Conservation (phyloP, 768 basidiomycete species). For the Coprinopsis strossmayeri region DNA sequence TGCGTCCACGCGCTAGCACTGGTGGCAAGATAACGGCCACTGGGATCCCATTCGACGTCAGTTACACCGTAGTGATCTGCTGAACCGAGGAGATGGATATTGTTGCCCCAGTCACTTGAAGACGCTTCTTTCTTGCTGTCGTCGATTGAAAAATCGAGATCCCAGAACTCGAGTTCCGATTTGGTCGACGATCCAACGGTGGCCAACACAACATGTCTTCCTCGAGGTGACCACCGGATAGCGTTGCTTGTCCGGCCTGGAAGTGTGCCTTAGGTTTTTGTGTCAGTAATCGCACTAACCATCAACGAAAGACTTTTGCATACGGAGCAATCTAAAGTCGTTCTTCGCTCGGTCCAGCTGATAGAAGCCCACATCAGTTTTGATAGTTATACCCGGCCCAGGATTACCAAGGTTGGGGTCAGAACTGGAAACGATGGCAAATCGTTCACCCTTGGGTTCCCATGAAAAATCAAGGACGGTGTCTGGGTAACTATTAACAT, state of each 20-base stretch:
- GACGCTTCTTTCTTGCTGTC: slow-evolving; percentile 42
- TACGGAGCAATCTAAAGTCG: slow-evolving; percentile 88
- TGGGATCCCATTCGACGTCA: slow-evolving; percentile 98
- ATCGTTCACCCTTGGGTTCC: slow-evolving; percentile 97
- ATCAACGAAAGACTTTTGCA: slow-evolving; percentile 18
- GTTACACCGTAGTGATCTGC: slow-evolving; percentile 97
- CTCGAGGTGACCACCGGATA: slow-evolving; percentile 94
- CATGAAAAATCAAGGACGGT: slow-evolving; percentile 95
- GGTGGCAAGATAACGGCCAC: slow-evolving; percentile 87
- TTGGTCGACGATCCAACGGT: slow-evolving; percentile 94
- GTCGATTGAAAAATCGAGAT: slow-evolving; percentile 84
- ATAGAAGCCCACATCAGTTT: slow-evolving; percentile 95
- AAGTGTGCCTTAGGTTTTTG: slow-evolving; percentile 51
- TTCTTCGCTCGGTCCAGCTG: slow-evolving; percentile 89
- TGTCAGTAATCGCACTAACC: slow-evolving; percentile 3
- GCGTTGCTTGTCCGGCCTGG: slow-evolving; percentile 85
- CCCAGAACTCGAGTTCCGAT: slow-evolving; percentile 99
- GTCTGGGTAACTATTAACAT: slow-evolving; percentile 41
- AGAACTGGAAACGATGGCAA: slow-evolving; percentile 89
- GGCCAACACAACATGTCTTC: slow-evolving; percentile 91
- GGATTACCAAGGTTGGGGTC: slow-evolving; percentile 92
- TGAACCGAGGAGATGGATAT: slow-evolving; percentile 78
- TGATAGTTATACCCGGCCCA: slow-evolving; percentile 87
- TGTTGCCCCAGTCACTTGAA: slow-evolving; percentile 76
- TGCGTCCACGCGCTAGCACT: slow-evolving; percentile 95